Base-by-base conservation (phyloP, 2,329 filamentous ascomycete species). In the Cercospora zeae-maydis region DNA sequence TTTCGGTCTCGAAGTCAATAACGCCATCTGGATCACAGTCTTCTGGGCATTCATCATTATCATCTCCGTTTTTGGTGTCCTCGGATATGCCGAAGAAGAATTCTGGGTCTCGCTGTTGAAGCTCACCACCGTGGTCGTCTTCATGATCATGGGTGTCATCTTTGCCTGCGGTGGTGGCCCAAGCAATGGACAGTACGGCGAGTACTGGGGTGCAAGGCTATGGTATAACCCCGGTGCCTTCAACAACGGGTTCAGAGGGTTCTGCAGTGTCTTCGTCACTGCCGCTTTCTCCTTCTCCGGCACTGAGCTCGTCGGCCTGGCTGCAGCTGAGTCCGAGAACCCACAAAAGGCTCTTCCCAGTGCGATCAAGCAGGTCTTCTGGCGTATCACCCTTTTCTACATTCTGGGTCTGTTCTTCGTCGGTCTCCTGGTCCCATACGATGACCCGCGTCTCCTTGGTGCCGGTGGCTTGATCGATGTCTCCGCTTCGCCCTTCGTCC, bases 341-440 rank as follows among this genome's bases (percentile, higher is more conserved):
- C 90, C 90, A 2, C 84, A 88, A 62, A 91, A 95, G 74, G 90
- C 89, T 1, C 82, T 97, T 0, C 93, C 93, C 0, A 92, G 87
- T 0, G 93, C 93, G 11, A 87, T 96, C 71, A 96, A 96, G 78
- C 92, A 96, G 75, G 92, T 96, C 21, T 96, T 96, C 77, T 97
- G 93, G 92, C 88, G 93, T 72, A 96, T 96, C 73, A 86, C 87
- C 3, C 82, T 96, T 45, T 97, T 97, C 80, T 97, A 96, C 78
- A 83, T 97, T 55, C 86, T 96, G 34, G 90, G 90, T 0, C 83
- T 97, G 10, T 86, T 86, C 4, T 80, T 97, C 3, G 86, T 97
- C 62, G 92, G 93, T 27, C 82, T 96, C 0, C 81, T 96, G 2
- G 91, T 97, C 0, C 89, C 88, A 0, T 93, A 89, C 75, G 79